Evolutionary conservation across 495 filamentous ascomycete genomes (phyloP).

Genomic region (Chaetomium tenue): DNA sequence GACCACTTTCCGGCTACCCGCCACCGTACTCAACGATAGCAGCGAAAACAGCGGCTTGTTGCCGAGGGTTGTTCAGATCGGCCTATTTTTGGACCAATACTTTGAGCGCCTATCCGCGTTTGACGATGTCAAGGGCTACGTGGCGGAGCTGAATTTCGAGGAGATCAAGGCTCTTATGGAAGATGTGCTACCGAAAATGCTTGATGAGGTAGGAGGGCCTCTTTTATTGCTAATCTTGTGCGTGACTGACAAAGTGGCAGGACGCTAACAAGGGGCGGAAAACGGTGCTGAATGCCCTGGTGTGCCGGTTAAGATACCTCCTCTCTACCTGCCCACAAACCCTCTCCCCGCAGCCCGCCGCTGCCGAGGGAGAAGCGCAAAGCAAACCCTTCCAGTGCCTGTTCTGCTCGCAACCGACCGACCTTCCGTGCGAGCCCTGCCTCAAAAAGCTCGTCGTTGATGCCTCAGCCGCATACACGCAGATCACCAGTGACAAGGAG

Average conservation of each 20-base stretch:
- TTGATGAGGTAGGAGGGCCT: constrained; percentile 29
- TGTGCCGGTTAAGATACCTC: constrained; percentile 36
- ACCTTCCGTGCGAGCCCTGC: constrained; percentile 35
- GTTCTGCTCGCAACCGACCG: constrained; percentile 28
- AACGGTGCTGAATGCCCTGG: constrained; percentile 29
- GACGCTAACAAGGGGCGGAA: constrained; percentile 22
- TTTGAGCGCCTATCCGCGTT: constrained; percentile 38
- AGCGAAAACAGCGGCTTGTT: constrained; percentile 22
- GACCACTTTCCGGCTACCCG: constrained; percentile 28
- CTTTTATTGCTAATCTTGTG: neutral
- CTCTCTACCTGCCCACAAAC: constrained; percentile 38
- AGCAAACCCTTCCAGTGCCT: constrained; percentile 32
- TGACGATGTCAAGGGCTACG: constrained; percentile 37
- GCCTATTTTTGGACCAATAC: constrained; percentile 35
- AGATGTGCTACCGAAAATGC: constrained; percentile 29
- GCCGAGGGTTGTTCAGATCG: constrained; percentile 34
- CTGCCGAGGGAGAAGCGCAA: constrained; percentile 27
- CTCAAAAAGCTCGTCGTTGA: constrained; percentile 34
- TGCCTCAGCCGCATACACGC: constrained; percentile 33
- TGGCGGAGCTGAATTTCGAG: constrained; percentile 33
- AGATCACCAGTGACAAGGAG: constrained; percentile 31
- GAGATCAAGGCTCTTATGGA: constrained; percentile 35
- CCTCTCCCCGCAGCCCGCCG: constrained; percentile 28
- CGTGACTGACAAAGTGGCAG: constrained; percentile 16
- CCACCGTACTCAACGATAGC: constrained; percentile 5